Conservation (phyloP, 768 basidiomycete genomes). For the Phanerodontia chrysosporium region DNA sequence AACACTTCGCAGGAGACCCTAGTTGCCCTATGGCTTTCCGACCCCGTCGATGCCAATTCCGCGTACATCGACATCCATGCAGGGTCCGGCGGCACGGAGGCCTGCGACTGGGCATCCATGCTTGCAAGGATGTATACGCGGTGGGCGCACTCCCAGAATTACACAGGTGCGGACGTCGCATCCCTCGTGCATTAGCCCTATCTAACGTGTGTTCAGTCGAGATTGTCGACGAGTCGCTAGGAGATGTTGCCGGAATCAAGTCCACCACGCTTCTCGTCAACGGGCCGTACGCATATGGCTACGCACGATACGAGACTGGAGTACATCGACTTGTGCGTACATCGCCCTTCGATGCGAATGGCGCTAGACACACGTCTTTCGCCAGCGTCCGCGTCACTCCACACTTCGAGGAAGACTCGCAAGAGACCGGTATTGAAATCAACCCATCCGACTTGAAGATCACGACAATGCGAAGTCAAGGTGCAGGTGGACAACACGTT, state of each 20-base stretch:
- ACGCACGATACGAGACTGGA: constrained; percentile 17
- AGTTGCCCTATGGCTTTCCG: constrained; percentile 11
- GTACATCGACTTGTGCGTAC: constrained; percentile 13
- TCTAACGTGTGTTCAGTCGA: constrained; percentile 7
- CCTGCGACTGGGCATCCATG: constrained; percentile 16
- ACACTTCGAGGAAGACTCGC: constrained; percentile 12
- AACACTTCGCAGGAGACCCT: constrained; percentile 9
- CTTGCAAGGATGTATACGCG: constrained; percentile 18
- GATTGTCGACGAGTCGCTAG: constrained; percentile 10
- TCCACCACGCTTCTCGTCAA: constrained; percentile 12
- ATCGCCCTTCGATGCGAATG: constrained; percentile 7
- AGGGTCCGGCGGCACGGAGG: constrained; percentile 13
- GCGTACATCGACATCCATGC: constrained; percentile 17
- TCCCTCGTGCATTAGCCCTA: neutral
- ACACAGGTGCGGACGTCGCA: constrained; percentile 5
- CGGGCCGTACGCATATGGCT: constrained; percentile 17
- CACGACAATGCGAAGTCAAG: constrained; percentile 10
- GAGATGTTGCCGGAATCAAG: constrained; percentile 10
- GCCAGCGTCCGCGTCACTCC: constrained; percentile 19
- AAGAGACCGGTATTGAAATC: constrained; percentile 8
- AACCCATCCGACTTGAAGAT: constrained; percentile 14
- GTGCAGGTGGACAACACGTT: constrained; percentile 66
- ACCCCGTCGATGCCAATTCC: constrained; percentile 14
- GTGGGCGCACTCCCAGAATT: constrained; percentile 16
- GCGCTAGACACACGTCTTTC: constrained; percentile 7